phyloP scores from a whole-genome alignment of 1,139 yeast genomes.

The Nematodospora anomalae region DNA sequence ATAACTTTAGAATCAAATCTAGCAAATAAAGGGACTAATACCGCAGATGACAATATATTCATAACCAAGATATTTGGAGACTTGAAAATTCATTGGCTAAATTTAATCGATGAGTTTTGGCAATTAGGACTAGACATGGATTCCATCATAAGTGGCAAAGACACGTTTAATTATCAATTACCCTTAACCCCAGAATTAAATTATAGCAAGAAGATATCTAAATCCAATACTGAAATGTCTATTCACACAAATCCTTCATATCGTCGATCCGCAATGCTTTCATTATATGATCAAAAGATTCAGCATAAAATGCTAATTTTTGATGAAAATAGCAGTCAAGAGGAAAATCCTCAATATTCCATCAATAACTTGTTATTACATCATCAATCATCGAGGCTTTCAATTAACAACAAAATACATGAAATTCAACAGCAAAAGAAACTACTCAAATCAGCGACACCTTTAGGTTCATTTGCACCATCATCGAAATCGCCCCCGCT shows the following conservation, averaged over 20 bases:
- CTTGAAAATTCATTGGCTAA: slow-evolving; percentile 45
- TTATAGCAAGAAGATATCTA: slow-evolving; percentile 23
- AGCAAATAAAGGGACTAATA: slow-evolving; percentile 12
- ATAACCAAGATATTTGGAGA: slow-evolving; percentile 48
- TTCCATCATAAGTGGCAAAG: slow-evolving; percentile 15
- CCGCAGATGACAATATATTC: slow-evolving; percentile 18
- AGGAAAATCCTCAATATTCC: slow-evolving; percentile 43
- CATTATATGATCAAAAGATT: slow-evolving; percentile 45
- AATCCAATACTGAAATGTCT: slow-evolving; percentile 40
- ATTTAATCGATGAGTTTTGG: slow-evolving; percentile 37
- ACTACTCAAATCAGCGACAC: slow-evolving; percentile 11
- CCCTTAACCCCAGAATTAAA: slow-evolving; percentile 30
- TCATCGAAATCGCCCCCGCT: slow-evolving; percentile 6
- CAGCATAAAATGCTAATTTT: slow-evolving; percentile 39
- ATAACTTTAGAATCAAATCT: slow-evolving; percentile 36
- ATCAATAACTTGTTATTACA: slow-evolving; percentile 40
- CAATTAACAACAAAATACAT: slow-evolving; percentile 34
- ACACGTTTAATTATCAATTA: slow-evolving; percentile 25
- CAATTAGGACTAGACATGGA: slow-evolving; percentile 26
- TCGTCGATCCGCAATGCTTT: slow-evolving; percentile 56
- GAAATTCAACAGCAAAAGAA: slow-evolving; percentile 20
- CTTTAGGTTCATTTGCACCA: slow-evolving; percentile 7
- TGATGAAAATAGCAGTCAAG: slow-evolving; percentile 24
- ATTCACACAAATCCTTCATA: slow-evolving; percentile 51
- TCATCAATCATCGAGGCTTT: slow-evolving; percentile 41